phyloP scores from a whole-genome alignment of 2,329 filamentous ascomycete species.

The Aspergillus piperis region DNA sequence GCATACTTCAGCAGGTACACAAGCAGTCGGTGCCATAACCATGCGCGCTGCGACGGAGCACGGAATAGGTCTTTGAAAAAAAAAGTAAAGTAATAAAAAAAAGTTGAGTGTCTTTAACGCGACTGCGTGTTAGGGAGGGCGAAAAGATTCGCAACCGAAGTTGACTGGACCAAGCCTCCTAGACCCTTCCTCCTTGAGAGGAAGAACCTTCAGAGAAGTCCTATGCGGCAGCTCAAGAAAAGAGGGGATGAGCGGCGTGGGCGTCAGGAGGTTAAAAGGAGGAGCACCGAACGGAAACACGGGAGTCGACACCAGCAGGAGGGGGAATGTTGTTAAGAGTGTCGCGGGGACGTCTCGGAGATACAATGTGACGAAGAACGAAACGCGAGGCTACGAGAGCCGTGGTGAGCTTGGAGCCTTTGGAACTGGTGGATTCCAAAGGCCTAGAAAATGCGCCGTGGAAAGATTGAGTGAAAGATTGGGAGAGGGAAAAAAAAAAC shows the following conservation, averaged over 20 bases:
- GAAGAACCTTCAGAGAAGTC: constrained; percentile 97
- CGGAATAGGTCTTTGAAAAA: constrained; percentile 23
- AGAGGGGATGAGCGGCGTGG: constrained; percentile 56
- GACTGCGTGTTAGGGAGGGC: constrained; percentile 80
- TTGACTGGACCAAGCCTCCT: constrained; percentile 93
- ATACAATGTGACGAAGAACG: constrained; percentile 46
- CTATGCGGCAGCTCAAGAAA: constrained; percentile 98
- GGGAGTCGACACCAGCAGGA: constrained; percentile 38
- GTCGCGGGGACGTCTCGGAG: constrained; percentile 44
- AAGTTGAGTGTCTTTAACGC: constrained; percentile 22
- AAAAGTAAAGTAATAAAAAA: constrained; percentile 15
- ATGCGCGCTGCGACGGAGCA: constrained; percentile 44
- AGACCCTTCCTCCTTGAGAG: constrained; percentile 99
- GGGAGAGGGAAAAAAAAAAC: constrained; percentile 16
- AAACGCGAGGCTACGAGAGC: constrained; percentile 37
- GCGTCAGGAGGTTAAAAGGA: constrained; percentile 39
- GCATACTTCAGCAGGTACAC: constrained; percentile 53
- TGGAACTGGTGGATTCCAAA: constrained; percentile 42
- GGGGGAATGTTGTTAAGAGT: constrained; percentile 52
- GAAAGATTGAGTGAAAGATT: constrained; percentile 1
- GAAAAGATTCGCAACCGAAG: constrained; percentile 88
- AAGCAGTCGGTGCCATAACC: constrained; percentile 73
- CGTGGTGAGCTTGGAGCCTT: constrained; percentile 43
- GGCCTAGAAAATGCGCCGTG: constrained; percentile 25
- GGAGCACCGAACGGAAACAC: constrained; percentile 38